A percentile compares a stretch with the other conserved stretches of the same genome.
Evolutionary conservation across 2,329 filamentous ascomycete species (phyloP).

Genomic region (Pyrenophora teres): DNA sequence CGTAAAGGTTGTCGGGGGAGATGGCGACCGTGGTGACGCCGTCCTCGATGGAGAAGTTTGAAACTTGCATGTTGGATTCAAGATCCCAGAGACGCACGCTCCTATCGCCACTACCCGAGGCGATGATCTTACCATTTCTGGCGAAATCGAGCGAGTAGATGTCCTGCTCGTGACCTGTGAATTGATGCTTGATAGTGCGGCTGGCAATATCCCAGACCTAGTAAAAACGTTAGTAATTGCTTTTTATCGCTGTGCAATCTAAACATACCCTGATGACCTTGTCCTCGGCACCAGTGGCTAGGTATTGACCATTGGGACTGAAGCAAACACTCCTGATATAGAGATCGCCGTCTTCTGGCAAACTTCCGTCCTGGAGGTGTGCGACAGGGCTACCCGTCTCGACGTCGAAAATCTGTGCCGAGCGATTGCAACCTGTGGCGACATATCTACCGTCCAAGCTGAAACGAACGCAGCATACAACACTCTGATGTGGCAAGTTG

Average conservation of each 20-base stretch:
- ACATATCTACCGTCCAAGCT: conserved; percentile 95
- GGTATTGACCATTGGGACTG: conserved; percentile 90
- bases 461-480: conserved; percentile 97
- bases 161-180: conserved; percentile 96
- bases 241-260: neutral
- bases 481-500: conserved; percentile 89
- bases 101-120: conserved; percentile 91
- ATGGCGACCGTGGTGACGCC: conserved; percentile 97
- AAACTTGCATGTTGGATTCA: conserved; percentile 77
- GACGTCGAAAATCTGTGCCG: conserved; percentile 99
- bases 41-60: conserved; percentile 91
- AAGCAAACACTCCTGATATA: conserved; percentile 99
- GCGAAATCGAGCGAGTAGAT: conserved; percentile 98
- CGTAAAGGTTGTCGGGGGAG: conserved; percentile 90
- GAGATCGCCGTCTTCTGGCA: conserved; percentile 86
- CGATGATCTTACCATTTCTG: conserved; percentile 89
- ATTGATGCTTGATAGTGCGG: conserved; percentile 85
- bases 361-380: conserved; percentile 84
- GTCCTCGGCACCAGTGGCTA: conserved; percentile 96
- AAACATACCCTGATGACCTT: conserved; percentile 86
- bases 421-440: conserved; percentile 94
- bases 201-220: conserved; percentile 93
- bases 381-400: conserved; percentile 84
- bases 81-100: conserved; percentile 98
- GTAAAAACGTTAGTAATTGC: conserved; percentile 8